Conservation (phyloP, 306 rosid species). For the Aeschynomene evenia region DNA sequence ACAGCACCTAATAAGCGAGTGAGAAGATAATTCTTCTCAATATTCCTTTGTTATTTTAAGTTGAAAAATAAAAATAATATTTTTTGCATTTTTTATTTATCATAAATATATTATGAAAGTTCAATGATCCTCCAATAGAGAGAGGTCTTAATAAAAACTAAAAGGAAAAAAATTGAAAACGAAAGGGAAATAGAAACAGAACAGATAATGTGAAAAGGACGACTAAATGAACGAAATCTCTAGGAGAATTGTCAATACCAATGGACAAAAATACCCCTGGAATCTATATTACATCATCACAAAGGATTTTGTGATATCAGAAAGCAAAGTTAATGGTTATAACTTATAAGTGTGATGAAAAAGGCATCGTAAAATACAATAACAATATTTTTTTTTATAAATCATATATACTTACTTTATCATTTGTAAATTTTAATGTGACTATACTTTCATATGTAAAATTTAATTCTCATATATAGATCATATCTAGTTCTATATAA, state of each 20-base stretch:
- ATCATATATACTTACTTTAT: too few species aligned
- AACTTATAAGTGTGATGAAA: slow-evolving; percentile 27
- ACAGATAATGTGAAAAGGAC: slow-evolving; percentile 16
- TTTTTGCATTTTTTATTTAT: neutral
- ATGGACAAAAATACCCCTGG: slow-evolving; percentile 37
- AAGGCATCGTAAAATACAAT: neutral
- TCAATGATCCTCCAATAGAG: neutral
- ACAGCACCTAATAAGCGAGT: neutral
- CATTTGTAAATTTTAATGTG: too few species aligned
- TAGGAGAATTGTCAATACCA: neutral
- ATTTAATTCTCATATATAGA: too few species aligned
- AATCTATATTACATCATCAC: neutral
- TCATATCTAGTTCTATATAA: too few species aligned
- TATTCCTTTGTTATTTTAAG: neutral
- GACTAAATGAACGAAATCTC: slow-evolving; percentile 9
- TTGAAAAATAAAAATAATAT: too few species aligned
- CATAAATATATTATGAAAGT: neutral
- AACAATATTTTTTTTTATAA: too few species aligned
- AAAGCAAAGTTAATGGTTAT: slow-evolving; percentile 27
- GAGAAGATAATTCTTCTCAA: neutral
- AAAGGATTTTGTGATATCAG: slow-evolving; percentile 36
- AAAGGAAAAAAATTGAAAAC: neutral
- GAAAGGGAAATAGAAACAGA: neutral
- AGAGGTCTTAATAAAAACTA: too few species aligned
- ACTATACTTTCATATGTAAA: too few species aligned